Evolutionary conservation across 331 rosid species (phyloP).

Genomic region (Quercus lobata): DNA sequence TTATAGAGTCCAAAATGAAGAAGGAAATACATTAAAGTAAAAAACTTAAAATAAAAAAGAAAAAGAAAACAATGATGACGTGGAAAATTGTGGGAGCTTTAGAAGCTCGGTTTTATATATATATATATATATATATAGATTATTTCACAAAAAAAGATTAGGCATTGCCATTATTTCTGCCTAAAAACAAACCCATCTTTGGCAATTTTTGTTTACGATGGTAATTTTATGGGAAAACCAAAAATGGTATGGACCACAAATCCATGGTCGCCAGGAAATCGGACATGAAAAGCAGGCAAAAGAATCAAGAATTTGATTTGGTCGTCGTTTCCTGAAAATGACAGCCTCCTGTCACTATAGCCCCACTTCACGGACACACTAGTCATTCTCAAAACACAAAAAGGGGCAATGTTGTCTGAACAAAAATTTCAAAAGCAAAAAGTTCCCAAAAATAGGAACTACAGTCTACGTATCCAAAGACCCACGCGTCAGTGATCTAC

Average conservation of each 20-base stretch:
- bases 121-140: no score
- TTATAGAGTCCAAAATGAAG: no score
- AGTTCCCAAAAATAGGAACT: slow-evolving; percentile 39
- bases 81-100: no score
- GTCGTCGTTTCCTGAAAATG: neutral
- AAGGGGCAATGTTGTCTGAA: neutral
- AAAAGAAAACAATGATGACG: no score
- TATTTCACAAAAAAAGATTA: no score
- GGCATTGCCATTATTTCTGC: no score
- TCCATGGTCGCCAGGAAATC: neutral
- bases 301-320: neutral
- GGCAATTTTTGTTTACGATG: neutral
- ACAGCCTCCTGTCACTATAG: neutral
- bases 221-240: neutral
- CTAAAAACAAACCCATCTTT: no score
- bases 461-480: slow-evolving; percentile 22
- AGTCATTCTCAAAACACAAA: neutral
- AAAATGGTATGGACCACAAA: neutral
- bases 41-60: no score
- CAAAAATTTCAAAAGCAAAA: slow-evolving; percentile 13
- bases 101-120: no score
- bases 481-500: slow-evolving; percentile 66
- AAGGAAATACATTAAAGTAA: no score
- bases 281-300: neutral
- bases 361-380: neutral